phyloP scores from a whole-genome alignment of 2,329 filamentous ascomycete genomes.

The Gyromitra esculenta region DNA sequence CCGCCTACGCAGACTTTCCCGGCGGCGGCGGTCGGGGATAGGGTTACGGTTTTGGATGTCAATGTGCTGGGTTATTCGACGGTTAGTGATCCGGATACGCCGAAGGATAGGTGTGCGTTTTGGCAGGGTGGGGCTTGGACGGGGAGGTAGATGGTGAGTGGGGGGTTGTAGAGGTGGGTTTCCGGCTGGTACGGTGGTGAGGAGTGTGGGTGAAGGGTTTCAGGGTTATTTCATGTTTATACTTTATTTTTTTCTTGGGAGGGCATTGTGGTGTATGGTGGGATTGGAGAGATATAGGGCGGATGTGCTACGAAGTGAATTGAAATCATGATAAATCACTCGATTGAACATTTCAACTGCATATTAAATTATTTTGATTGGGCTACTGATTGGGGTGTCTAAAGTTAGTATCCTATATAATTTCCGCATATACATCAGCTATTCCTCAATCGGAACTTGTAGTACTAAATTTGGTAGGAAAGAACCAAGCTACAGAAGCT shows the following conservation, averaged over 20 bases:
- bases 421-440: too few species aligned
- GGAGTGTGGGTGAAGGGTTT: not conserved
- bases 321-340: not conserved
- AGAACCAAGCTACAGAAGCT: too few species aligned
- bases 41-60: slow-evolving; percentile 52
- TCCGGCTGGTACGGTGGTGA: not conserved
- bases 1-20: slow-evolving; percentile 60
- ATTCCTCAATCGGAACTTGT: too few species aligned
- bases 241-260: not conserved
- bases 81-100: slow-evolving; percentile 53
- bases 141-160: slow-evolving; percentile 44
- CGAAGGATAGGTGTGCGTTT: slow-evolving; percentile 54
- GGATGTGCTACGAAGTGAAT: not conserved
- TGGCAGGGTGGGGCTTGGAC: slow-evolving; percentile 56
- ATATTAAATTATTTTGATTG: too few species aligned
- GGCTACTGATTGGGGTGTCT: too few species aligned
- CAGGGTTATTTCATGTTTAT: not conserved
- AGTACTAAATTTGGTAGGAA: too few species aligned
- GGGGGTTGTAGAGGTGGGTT: not conserved
- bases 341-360: not conserved
- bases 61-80: slow-evolving; percentile 50
- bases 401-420: too few species aligned
- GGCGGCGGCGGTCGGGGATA: slow-evolving; percentile 52
- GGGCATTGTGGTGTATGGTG: not conserved
- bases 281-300: not conserved